phyloP scores from a whole-genome alignment of 257 asterid genomes.

The Datura wrightii region DNA sequence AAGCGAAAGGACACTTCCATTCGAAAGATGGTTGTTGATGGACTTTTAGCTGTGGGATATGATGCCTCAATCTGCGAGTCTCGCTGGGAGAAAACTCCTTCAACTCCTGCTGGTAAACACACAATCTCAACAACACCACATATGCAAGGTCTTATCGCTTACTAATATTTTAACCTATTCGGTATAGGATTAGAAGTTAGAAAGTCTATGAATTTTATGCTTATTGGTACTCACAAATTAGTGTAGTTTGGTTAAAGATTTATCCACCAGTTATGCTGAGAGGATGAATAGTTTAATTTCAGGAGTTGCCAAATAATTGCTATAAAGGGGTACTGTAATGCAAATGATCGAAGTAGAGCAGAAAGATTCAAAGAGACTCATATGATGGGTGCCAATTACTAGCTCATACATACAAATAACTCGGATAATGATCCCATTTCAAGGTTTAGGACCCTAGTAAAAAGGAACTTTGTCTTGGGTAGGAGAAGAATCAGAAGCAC shows the following conservation, averaged over 20 bases:
- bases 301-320: not conserved
- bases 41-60: slow-evolving; percentile 70
- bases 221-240: not conserved
- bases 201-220: not conserved
- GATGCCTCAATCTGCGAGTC: slow-evolving; percentile 87
- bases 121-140: not conserved
- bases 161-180: not conserved
- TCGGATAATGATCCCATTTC: not conserved
- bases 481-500: not conserved
- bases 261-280: not conserved
- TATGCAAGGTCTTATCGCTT: not conserved
- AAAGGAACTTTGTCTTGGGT: not conserved
- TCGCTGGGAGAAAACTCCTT: slow-evolving; percentile 74
- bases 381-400: not conserved
- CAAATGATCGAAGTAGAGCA: not conserved
- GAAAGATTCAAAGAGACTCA: not conserved
- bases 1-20: slow-evolving; percentile 60
- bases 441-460: not conserved
- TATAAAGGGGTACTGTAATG: not conserved
- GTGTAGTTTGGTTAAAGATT: not conserved
- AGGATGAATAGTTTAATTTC: not conserved
- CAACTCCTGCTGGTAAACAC: slow-evolving; percentile 65
- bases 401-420: not conserved
- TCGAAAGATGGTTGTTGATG: slow-evolving; percentile 65
- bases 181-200: not conserved